Percentiles rank a stretch among this genome's conserved stretches.
phyloP scores from a whole-genome alignment of 202 grass and related monocot genomes.

The Dendrocalamus latiflorus region DNA sequence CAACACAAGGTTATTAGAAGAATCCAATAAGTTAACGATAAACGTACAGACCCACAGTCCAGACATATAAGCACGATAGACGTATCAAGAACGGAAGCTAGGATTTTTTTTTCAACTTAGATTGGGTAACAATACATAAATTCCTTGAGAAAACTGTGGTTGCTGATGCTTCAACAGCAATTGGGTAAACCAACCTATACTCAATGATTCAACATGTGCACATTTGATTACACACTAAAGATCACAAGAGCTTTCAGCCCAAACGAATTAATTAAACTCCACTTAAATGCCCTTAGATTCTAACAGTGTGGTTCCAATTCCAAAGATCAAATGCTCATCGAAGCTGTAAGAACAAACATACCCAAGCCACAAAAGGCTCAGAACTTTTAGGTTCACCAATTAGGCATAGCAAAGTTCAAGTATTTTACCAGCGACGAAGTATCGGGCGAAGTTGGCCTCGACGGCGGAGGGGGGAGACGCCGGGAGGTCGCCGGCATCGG shows the following conservation, averaged over 20 bases:
- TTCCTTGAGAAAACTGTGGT: background rate
- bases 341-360: background rate
- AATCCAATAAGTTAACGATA: background rate
- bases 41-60: background rate
- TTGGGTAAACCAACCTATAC: background rate
- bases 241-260: background rate
- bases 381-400: background rate
- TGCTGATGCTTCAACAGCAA: background rate
- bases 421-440: slow-evolving; percentile 50
- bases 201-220: background rate
- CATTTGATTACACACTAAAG: background rate
- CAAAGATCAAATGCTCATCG: background rate
- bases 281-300: background rate
- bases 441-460: slow-evolving; percentile 69
- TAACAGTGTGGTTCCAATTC: background rate
- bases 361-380: background rate
- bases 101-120: background rate
- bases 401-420: background rate
- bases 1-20: background rate
- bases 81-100: background rate
- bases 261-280: background rate
- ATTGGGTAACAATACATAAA: background rate
- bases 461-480: slow-evolving; percentile 50
- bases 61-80: background rate
- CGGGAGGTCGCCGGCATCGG: slow-evolving; percentile 55